These are phyloP conservation scores for Leccinellum luteum DNA, from an alignment of 768 basidiomycete genomes.

Conservation along the genomic window DNA sequence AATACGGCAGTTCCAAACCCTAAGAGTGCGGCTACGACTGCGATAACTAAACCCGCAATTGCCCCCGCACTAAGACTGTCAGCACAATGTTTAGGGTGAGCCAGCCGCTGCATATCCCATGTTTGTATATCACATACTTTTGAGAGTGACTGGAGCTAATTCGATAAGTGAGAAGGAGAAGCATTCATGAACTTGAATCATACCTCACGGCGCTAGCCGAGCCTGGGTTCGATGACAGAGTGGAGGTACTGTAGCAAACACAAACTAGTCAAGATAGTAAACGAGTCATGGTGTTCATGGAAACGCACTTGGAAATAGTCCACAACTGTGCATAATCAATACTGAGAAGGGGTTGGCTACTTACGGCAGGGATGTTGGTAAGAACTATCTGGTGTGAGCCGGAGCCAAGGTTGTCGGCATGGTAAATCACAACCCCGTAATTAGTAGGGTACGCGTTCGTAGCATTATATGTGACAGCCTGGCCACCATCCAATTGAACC, in stretches of 20 bases:
- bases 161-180: background rate
- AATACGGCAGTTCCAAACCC: conserved; percentile 16
- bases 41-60: conserved; percentile 23
- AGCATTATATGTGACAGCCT: conserved; percentile 19
- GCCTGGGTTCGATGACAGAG: background rate
- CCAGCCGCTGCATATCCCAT: background rate
- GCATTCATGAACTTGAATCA: background rate
- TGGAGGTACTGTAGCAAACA: background rate
- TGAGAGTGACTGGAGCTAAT: background rate
- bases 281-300: background rate
- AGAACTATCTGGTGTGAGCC: conserved; percentile 36
- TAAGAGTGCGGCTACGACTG: conserved; percentile 11
- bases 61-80: conserved; percentile 22
- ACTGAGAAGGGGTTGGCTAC: conserved; percentile 19
- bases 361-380: conserved; percentile 27
- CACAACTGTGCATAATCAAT: conserved; percentile 35
- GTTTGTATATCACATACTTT: conserved; percentile 10
- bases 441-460: conserved; percentile 16
- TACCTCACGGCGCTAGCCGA: conserved; percentile 1
- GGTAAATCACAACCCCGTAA: conserved; percentile 34
- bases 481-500: conserved; percentile 36
- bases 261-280: background rate
- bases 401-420: conserved; percentile 38
- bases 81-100: background rate
- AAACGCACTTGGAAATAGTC: conserved; percentile 18